A percentile compares a stretch with the other conserved stretches of the same genome.
Conservation (phyloP, 2,329 filamentous ascomycete genomes). For the Tolypocladium paradoxum region DNA sequence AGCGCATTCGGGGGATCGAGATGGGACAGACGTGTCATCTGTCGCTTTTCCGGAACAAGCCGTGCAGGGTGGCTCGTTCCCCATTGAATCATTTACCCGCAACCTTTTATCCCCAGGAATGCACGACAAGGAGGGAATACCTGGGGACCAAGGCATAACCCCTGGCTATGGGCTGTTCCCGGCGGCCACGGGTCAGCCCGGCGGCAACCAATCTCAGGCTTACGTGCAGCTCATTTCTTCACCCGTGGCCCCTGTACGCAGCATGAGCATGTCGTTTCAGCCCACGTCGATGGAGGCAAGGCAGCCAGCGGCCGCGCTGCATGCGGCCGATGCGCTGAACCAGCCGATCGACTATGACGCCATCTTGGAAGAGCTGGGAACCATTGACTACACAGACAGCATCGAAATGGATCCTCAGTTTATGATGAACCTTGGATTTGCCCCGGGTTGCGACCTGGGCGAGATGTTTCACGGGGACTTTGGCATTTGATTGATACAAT, state of each 20-base stretch:
- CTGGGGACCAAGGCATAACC: neutral
- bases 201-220: neutral
- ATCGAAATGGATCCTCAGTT: slow-evolving; percentile 49
- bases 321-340: slow-evolving; percentile 2
- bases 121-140: neutral
- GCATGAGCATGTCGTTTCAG: neutral
- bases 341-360: slow-evolving; percentile 36
- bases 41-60: neutral
- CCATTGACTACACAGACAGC: slow-evolving; percentile 36
- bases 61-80: neutral
- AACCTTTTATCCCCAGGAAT: neutral
- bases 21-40: neutral
- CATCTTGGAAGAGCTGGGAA: slow-evolving; percentile 40
- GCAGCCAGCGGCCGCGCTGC: neutral
- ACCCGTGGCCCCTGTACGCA: neutral
- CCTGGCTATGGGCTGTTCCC: neutral
- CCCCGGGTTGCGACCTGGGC: slow-evolving; percentile 47
- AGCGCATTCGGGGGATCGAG: neutral
- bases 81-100: neutral
- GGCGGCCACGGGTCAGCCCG: neutral
- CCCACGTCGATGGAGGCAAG: neutral
- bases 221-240: neutral
- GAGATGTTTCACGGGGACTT: slow-evolving; percentile 36
- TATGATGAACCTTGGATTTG: slow-evolving; percentile 57
- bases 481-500: slow-evolving; percentile 13